Evolutionary conservation across 164 flowering plant genomes (phyloP), one percentile per base, ranked within the genome.

Genomic region (Chloranthus sessilifolius): DNA sequence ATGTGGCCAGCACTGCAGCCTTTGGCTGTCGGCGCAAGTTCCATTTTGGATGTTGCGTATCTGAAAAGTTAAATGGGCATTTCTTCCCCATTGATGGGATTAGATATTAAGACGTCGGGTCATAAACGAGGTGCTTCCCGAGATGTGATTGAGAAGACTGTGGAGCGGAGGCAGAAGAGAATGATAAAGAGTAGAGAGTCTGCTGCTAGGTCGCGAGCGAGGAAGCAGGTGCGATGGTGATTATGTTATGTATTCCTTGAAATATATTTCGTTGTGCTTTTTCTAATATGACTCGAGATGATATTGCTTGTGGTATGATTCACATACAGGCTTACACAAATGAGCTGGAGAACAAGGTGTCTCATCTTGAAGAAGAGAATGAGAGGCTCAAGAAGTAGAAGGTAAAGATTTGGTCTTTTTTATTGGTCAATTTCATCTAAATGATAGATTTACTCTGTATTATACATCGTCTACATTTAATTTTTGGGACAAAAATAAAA

Each of bases 141-240:
- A 24, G 84, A 82, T 9, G 31, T 77, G 39, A 48, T 76, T 33
- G 98, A 76, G 71, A 90, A 75, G 62, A 74, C 84, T 36, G 81
- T 78, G 27, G 95, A 90, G 70, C 76, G 95, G 73, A 78, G 88
- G 72, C 91, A 82, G 62, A 90, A 80, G 73, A 73, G 95, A 41
- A 90, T 84, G 86, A 90, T 90, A 36, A 90, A 87, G 73, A 90
- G 87, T 50, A 59, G 98, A 60, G 98, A 90, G 56, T 90, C 98
- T 64, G 95, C 98, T 36, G 98, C 98, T n/a, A 74, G 98, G 7
- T 90, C 98, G 49, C 79, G 98, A 44, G 94, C 98, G 20, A 75
- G 95, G 72, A 87, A 87, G 62, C 96, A 88, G 94, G 96, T 74
- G 20, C 6, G 52, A 8, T 51, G 57, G 38, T 17, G 6, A 21